Evolutionary conservation across 2,329 filamentous ascomycete genomes (phyloP), one percentile per base, ranked within the genome.

Genomic region (Botrytis pseudocinerea): DNA sequence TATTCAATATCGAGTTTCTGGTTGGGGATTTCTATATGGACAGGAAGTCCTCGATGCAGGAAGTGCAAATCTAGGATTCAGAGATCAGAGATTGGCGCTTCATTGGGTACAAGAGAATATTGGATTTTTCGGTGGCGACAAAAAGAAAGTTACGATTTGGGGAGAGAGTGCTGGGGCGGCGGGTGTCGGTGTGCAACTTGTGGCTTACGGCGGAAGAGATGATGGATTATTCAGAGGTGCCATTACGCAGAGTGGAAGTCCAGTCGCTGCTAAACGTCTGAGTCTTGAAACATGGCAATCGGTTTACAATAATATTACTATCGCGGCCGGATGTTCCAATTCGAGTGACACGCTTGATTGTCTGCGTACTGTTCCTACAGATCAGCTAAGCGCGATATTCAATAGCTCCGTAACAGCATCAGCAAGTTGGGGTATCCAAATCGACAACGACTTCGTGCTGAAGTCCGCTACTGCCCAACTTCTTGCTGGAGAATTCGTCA

Each of bases 401-500:
- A 75, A 66, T 20, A 76, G 76, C 84, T 86, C 74, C 77, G 77
- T 61, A 85, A 87, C 73, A 77, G 78, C 57, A 32, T 77, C 46
- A 85, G 86, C 72, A 78, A 78, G 44, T 32, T 80, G 66, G 60
- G 66, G 28, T 32, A 84, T 85, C 0, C 80, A 84, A 18, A 78
- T 89, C 51, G 89, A 91, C 76, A 85, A 86, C 1, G 87, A 90
- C 76, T 84, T 90, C 68, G 82, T 91, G 38, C 82, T 82, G 12
- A 83, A 84, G 12, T 85, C 84, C 74, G 85, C 84, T 1, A 87
- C 86, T 18, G 79, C 84, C 12, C 87, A 90, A 74, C 81, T 93
- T 6, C 82, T 82, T 3, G 80, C 84, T 7, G 89, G 89, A 64
- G 84, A 85, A 32, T 92, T 92, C 75, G 87, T 91, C 70, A 85